These are phyloP conservation scores for Hypoxylon sp. DNA, from an alignment of 2,329 filamentous ascomycete species.

Conservation along the genomic window DNA sequence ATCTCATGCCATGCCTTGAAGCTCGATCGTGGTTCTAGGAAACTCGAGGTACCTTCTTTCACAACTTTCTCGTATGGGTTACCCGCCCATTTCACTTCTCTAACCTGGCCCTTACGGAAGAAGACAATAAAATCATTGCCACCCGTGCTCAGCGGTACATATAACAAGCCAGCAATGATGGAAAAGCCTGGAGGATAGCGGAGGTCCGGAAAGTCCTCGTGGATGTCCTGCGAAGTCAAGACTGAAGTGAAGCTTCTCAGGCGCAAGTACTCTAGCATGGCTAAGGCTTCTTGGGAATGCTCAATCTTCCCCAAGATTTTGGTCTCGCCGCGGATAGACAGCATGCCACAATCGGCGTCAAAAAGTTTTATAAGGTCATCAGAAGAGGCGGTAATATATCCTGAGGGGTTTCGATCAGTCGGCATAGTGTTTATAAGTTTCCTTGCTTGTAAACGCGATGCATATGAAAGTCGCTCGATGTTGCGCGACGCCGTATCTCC, in stretches of 20 bases:
- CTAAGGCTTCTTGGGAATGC: constrained; percentile 85
- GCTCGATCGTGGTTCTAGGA: constrained; percentile 82
- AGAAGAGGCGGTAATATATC: constrained; percentile 91
- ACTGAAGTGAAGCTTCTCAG: constrained; percentile 82
- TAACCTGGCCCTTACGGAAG: constrained; percentile 82
- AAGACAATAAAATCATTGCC: constrained; percentile 92
- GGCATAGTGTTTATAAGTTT: constrained; percentile 91
- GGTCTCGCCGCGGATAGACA: constrained; percentile 90
- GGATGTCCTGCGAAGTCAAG: constrained; percentile 82
- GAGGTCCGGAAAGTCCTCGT: constrained; percentile 83
- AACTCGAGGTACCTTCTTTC: constrained; percentile 79
- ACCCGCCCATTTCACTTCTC: constrained; percentile 86
- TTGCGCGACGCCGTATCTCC: constrained; percentile 89
- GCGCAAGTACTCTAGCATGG: constrained; percentile 86
- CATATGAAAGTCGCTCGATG: constrained; percentile 89
- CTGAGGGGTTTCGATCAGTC: constrained; percentile 84
- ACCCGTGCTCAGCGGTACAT: constrained; percentile 82
- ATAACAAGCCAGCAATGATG: constrained; percentile 81
- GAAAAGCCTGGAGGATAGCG: constrained; percentile 84
- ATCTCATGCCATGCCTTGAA: constrained; percentile 88
- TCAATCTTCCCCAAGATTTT: constrained; percentile 84
- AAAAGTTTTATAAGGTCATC: constrained; percentile 88
- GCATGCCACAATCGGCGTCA: constrained; percentile 86
- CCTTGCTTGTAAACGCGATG: constrained; percentile 84
- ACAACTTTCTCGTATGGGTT: constrained; percentile 87